Conservation (phyloP, 768 basidiomycete species). For the Hericium rajendrae region DNA sequence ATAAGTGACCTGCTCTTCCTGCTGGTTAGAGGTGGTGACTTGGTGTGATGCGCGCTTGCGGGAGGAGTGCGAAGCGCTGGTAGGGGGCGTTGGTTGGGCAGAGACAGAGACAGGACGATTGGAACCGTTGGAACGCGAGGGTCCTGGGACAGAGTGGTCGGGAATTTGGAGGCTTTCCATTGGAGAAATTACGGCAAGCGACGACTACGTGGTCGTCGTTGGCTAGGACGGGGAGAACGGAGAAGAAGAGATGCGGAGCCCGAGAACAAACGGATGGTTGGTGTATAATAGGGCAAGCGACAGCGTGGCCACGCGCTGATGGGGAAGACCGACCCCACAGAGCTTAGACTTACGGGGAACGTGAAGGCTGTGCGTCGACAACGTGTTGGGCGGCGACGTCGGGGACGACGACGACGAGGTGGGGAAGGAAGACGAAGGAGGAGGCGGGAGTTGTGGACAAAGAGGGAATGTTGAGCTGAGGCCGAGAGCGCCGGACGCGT, state of each 20-base stretch:
- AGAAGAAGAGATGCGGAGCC: not conserved
- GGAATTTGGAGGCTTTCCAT: slow-evolving; percentile 37
- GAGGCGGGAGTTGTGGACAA: too few species aligned
- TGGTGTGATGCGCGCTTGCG: slow-evolving; percentile 68
- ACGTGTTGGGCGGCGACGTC: too few species aligned
- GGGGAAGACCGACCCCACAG: too few species aligned
- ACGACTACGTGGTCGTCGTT: not conserved
- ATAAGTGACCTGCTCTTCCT: slow-evolving; percentile 39
- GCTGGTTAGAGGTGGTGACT: slow-evolving; percentile 43
- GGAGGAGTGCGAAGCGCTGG: slow-evolving; percentile 22
- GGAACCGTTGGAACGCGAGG: slow-evolving; percentile 32
- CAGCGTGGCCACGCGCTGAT: too few species aligned
- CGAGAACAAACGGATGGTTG: not conserved
- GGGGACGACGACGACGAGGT: too few species aligned
- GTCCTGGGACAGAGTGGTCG: slow-evolving; percentile 32
- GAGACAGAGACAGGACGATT: slow-evolving; percentile 53
- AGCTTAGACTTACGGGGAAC: too few species aligned
- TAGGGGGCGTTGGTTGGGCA: slow-evolving; percentile 33
- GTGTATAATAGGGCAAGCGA: too few species aligned
- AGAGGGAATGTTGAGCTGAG: too few species aligned
- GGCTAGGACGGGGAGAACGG: not conserved
- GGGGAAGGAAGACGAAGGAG: too few species aligned
- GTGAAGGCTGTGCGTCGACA: too few species aligned
- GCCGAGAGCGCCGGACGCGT: too few species aligned
- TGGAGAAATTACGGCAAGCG: not conserved